These are phyloP conservation scores for Dimocarpus longan DNA, from an alignment of 345 rosid genomes.

Conservation along the genomic window DNA sequence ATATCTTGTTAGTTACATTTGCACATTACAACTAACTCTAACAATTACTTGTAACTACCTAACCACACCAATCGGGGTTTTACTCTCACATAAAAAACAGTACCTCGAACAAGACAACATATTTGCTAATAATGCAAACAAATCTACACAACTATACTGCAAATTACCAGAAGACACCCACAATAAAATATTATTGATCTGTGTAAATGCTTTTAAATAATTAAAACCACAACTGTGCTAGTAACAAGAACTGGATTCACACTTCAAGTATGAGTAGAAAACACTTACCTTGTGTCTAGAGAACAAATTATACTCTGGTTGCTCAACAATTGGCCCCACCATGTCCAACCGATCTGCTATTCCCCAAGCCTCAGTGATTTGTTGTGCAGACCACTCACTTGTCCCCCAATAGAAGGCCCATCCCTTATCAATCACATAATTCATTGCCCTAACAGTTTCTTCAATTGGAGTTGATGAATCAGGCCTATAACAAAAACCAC, in stretches of 20 bases:
- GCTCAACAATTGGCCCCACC: conserved; percentile 97
- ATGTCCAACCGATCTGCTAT: conserved; percentile 78
- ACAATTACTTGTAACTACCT: not conserved
- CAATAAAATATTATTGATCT: not conserved
- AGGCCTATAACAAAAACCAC: conserved; percentile 56
- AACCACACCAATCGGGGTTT: not conserved
- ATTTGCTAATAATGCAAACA: not conserved
- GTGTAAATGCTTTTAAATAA: not conserved
- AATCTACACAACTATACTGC: not conserved
- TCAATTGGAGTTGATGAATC: conserved; percentile 86
- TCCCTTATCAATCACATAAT: conserved; percentile 90
- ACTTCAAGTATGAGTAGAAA: not conserved
- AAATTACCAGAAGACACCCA: not conserved
- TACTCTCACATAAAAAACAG: not conserved
- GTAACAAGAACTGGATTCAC: not conserved
- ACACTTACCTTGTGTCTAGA: conserved; percentile 83
- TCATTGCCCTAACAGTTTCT: conserved; percentile 98
- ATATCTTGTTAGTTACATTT: not conserved
- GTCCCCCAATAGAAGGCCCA: conserved; percentile 99
- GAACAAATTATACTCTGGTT: conserved; percentile 89
- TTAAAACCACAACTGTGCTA: not conserved
- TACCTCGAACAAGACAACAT: not conserved
- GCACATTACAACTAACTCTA: not conserved
- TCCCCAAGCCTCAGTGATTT: conserved; percentile 98
- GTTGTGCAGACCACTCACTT: conserved; percentile 98